Evolutionary conservation across 768 basidiomycete species (phyloP).

Genomic region (Melanogaster broomeanus): DNA sequence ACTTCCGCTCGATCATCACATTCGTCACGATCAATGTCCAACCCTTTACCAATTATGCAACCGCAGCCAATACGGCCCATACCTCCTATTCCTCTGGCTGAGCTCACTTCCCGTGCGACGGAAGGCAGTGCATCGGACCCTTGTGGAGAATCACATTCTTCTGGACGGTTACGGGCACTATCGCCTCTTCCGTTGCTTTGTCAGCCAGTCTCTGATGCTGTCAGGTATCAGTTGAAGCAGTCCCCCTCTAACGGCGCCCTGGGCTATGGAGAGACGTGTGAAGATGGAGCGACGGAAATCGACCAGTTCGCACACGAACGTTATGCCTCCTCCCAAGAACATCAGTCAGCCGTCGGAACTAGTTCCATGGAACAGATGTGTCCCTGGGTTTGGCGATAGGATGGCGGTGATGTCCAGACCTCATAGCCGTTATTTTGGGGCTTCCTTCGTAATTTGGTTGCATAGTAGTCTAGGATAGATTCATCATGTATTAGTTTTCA

Average conservation of each 20-base stretch:
- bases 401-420: constrained; percentile 20
- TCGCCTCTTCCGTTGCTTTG: constrained; percentile 35
- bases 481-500: constrained; percentile 18
- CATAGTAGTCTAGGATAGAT: constrained; percentile 17
- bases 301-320: constrained; percentile 20
- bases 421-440: constrained; percentile 17
- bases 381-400: constrained; percentile 20
- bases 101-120: constrained; percentile 24
- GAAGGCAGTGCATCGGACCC: constrained; percentile 10
- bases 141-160: background rate
- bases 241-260: background rate
- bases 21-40: constrained; percentile 13
- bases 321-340: constrained; percentile 15
- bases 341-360: constrained; percentile 10
- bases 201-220: constrained; percentile 33
- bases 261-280: constrained; percentile 19
- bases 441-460: constrained; percentile 25
- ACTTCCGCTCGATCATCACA: constrained; percentile 12
- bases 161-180: constrained; percentile 10
- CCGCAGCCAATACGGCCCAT: constrained; percentile 37
- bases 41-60: constrained; percentile 30
- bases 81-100: constrained; percentile 33
- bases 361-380: constrained; percentile 19
- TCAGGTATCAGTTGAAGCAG: constrained; percentile 31
- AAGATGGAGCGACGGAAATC: constrained; percentile 9